phyloP scores from a whole-genome alignment of 2,329 filamentous ascomycete species.

The Fusarium virguliforme region DNA sequence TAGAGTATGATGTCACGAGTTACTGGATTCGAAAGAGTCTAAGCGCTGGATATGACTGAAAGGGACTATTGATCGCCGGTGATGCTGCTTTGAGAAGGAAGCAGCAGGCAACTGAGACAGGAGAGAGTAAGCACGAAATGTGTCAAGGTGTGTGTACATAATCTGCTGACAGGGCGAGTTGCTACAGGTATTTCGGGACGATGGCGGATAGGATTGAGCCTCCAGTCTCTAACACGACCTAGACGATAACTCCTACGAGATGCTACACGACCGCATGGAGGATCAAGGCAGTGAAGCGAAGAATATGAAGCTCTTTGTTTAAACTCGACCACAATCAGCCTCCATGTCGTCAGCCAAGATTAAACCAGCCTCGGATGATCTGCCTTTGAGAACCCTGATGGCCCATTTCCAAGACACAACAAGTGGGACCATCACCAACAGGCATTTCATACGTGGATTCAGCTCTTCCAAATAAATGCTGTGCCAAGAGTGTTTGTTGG shows the following conservation, averaged over 20 bases:
- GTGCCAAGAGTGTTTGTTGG: background rate
- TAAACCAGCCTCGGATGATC: background rate
- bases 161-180: no score
- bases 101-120: background rate
- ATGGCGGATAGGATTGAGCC: no score
- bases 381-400: constrained; percentile 1
- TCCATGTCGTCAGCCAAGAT: constrained; percentile 3
- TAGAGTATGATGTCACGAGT: background rate
- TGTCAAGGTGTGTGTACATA: background rate
- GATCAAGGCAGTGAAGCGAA: background rate
- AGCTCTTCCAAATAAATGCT: background rate
- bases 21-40: background rate
- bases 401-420: background rate
- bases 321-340: background rate
- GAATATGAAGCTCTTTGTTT: background rate
- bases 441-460: background rate
- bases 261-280: background rate
- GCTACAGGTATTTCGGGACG: no score
- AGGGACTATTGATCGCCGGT: background rate
- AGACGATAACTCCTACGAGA: background rate
- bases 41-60: background rate
- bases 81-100: background rate
- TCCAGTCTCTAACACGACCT: background rate
- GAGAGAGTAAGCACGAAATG: background rate
- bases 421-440: constrained; percentile 1